Evolutionary conservation across 2,329 filamentous ascomycete genomes (phyloP).

Genomic region (Sporothrix globosa): DNA sequence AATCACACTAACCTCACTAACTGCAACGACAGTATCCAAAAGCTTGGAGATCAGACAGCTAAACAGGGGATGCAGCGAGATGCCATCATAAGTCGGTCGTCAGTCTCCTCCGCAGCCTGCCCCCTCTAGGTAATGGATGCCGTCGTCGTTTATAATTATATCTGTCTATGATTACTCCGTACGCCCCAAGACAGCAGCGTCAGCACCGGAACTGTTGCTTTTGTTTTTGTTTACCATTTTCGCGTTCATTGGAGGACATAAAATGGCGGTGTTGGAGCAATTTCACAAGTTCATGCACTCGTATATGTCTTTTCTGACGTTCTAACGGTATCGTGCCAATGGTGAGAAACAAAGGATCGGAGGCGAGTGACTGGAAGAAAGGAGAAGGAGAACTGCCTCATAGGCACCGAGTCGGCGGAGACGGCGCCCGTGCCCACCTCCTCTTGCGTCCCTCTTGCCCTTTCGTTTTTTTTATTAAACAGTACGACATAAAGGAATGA

Average conservation of each 20-base stretch:
- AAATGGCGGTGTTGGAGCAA: neutral
- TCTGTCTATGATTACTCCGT: neutral
- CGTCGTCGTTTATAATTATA: slow-evolving; percentile 6
- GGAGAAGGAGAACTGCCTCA: neutral
- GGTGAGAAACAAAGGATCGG: neutral
- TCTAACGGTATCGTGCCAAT: neutral
- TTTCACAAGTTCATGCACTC: neutral
- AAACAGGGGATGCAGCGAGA: neutral
- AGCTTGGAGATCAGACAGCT: neutral
- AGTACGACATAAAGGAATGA: neutral
- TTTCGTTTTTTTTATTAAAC: neutral
- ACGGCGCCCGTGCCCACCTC: neutral
- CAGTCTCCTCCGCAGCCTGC: slow-evolving; percentile 11
- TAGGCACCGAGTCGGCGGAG: neutral
- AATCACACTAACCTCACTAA: neutral
- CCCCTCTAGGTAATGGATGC: neutral
- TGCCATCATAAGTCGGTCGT: slow-evolving; percentile 4
- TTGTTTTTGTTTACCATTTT: slow-evolving; percentile 21
- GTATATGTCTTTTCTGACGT: neutral
- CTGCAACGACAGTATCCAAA: neutral
- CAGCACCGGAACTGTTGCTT: slow-evolving; percentile 2
- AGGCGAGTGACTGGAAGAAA: neutral
- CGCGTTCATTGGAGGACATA: slow-evolving; percentile 2
- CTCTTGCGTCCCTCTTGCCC: neutral
- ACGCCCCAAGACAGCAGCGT: neutral